These are phyloP conservation scores for Ambrosia artemisiifolia DNA, from an alignment of 129 eudicot species.

Conservation along the genomic window DNA sequence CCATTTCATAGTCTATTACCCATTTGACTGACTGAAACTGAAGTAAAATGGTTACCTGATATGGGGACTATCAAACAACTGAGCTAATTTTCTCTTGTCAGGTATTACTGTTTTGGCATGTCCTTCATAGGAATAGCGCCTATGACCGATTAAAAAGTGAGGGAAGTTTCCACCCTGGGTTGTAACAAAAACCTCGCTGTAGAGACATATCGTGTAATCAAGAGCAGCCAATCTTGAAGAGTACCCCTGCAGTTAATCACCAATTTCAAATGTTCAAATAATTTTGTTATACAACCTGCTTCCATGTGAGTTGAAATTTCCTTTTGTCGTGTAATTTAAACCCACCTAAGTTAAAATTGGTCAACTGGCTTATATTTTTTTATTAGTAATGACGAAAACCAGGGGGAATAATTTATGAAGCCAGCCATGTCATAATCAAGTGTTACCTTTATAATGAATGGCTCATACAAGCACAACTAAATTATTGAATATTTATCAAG, in stretches of 20 bases:
- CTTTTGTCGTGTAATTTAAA: not conserved
- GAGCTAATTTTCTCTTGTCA: constrained; percentile 87
- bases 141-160: constrained; percentile 90
- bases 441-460: not conserved
- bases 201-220: constrained; percentile 94
- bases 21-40: not conserved
- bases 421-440: not conserved
- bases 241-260: constrained; percentile 54
- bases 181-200: constrained; percentile 89
- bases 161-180: constrained; percentile 99
- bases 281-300: not conserved
- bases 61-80: constrained; percentile 71
- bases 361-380: not conserved
- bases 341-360: not conserved
- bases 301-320: not conserved
- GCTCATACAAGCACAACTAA: not conserved
- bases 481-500: not conserved
- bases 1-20: not conserved
- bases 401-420: not conserved
- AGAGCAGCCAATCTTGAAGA: constrained; percentile 98
- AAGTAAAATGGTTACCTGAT: constrained; percentile 56
- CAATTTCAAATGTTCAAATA: not conserved
- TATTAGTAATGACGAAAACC: not conserved
- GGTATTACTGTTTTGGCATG: constrained; percentile 89
- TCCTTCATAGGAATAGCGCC: constrained; percentile 87